Base-by-base conservation (phyloP, 352 stramenopile species). In the Aphanomyces stellatus region DNA sequence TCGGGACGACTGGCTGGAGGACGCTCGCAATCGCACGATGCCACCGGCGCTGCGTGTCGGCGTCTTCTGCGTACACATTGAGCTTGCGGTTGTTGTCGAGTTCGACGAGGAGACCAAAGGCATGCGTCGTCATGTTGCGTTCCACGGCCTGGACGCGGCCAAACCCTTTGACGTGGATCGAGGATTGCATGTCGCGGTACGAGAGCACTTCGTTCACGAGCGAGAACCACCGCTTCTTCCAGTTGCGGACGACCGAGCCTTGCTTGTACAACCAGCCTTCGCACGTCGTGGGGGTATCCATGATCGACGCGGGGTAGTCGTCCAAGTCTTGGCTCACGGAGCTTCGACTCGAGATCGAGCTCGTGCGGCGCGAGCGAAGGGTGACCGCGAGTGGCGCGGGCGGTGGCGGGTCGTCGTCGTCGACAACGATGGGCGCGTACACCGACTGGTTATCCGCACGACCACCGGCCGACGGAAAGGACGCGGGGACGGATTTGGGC, bases 31-130 rank as follows among this genome's bases (percentile, higher is more conserved):
- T 85, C 19, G 81, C 82, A 0, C 75, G 76, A 65, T 91, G 90
- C 86, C 86, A 95, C 10, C 91, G 74, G 81, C 90, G 91, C 56
- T 82, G 75, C 57, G 91, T 83, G 62, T 91, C 82, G 65, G 90
- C 92, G 17, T 82, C 81, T 34, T 91, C 81, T 0, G 84, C 78
- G 55, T 93, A 91, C 55, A 88, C 85, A 33, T 91, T 76, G 55
- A 95, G 71, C 11, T 76, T 81, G 3, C 71, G 57, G 56, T 79
- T 81, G n/a, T 75, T 76, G 53, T 80, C 84, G 0, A 95, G 62
- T 51, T 90, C 69, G 46, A 95, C 90, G 17, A 75, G 76, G 28
- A 95, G 72, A 2, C 78, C 84, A 60, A 91, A 88, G 2, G 74
- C 71, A 61, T 90, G 85, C 17, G 60, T 59, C 13, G 60, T 67